Evolutionary conservation across 257 asterid species (phyloP).

Genomic region (Knoxia roxburghii): DNA sequence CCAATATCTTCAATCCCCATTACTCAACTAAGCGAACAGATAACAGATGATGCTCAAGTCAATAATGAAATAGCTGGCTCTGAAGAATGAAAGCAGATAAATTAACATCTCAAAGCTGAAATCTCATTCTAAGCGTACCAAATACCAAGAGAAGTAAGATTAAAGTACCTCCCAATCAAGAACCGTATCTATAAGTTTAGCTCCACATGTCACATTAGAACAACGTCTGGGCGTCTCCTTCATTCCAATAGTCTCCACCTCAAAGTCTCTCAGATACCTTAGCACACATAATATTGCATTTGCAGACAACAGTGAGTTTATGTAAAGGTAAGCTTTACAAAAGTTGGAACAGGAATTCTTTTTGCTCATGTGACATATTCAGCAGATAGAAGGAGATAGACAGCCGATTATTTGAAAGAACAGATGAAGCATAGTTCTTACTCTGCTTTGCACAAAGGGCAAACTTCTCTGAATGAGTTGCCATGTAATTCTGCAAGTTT

Average conservation of each 20-base stretch:
- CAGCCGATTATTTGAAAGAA: background rate
- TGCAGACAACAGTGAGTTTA: background rate
- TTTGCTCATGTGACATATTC: background rate
- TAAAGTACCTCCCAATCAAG: conserved; percentile 94
- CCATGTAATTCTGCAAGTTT: conserved; percentile 89
- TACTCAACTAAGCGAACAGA: background rate
- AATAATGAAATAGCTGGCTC: background rate
- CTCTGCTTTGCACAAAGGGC: conserved; percentile 85
- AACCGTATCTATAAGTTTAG: conserved; percentile 89
- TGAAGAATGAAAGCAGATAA: background rate
- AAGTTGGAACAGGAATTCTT: background rate
- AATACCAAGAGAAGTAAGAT: background rate
- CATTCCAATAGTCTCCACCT: conserved; percentile 88
- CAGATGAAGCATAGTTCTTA: conserved; percentile 30
- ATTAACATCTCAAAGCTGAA: background rate
- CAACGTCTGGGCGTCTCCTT: conserved; percentile 83
- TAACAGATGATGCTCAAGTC: background rate
- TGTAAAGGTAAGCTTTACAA: background rate
- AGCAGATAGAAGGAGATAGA: background rate
- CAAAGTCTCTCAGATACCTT: conserved; percentile 90
- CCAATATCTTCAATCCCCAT: background rate
- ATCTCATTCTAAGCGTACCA: background rate
- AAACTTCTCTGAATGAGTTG: conserved; percentile 73
- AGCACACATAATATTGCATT: background rate
- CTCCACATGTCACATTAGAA: conserved; percentile 54